A percentile compares a stretch with the other conserved stretches of the same genome.
Evolutionary conservation across 345 rosid genomes (phyloP).

Genomic region (Erodium maritimum): DNA sequence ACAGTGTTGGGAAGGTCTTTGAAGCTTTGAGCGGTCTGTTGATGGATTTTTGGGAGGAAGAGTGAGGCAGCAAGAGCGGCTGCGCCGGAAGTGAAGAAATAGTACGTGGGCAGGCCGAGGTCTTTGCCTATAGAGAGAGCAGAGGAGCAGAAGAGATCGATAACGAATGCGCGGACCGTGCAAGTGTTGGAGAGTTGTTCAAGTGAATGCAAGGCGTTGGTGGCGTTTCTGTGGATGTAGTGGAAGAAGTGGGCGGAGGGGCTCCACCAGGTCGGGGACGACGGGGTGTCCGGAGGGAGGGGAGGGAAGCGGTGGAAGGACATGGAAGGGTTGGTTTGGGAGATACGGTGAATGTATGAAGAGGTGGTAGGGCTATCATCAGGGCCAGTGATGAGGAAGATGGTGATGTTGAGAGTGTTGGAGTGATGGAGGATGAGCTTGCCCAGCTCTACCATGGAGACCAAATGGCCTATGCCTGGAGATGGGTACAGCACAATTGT

Average conservation of each 20-base stretch:
- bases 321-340: conserved; percentile 5
- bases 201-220: conserved; percentile 4
- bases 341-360: background rate
- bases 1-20: conserved; percentile 7
- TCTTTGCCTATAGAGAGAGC: conserved; percentile 5
- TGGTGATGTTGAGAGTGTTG: background rate
- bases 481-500: conserved; percentile 3
- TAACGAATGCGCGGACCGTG: conserved; percentile 4
- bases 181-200: conserved; percentile 2
- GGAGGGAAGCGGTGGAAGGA: conserved; percentile 8
- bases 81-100: conserved; percentile 2
- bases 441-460: conserved; percentile 8
- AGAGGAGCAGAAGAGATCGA: conserved; percentile 7
- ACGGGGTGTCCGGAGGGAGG: conserved; percentile 1
- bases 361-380: background rate
- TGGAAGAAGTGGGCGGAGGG: conserved; percentile 4
- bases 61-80: background rate
- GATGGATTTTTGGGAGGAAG: conserved; percentile 9
- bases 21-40: conserved; percentile 13
- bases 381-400: conserved; percentile 2
- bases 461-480: conserved; percentile 3
- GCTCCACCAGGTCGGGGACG: background rate
- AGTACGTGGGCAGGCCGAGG: conserved; percentile 8
- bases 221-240: conserved; percentile 4
- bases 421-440: conserved; percentile 6